Evolutionary conservation across 441 rosid genomes (phyloP).

Genomic region (Capsella rubella): DNA sequence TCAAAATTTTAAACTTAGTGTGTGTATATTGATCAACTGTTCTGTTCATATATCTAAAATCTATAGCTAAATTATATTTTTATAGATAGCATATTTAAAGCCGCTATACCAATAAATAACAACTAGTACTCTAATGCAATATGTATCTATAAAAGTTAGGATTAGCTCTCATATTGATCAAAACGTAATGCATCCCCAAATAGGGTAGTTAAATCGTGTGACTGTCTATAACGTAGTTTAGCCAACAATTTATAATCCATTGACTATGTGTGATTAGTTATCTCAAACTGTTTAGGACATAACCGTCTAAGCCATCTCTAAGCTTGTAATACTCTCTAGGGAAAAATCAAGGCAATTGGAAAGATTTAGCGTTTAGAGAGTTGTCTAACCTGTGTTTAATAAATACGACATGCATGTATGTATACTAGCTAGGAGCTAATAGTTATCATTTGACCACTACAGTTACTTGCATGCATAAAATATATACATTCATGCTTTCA

Average conservation of each 20-base stretch:
- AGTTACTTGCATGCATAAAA: conserved; percentile 32
- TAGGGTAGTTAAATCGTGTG: not conserved
- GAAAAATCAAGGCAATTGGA: not conserved
- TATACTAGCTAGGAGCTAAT: not conserved
- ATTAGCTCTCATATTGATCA: not conserved
- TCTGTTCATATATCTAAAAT: not conserved
- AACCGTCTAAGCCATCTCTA: not conserved
- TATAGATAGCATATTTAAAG: not conserved
- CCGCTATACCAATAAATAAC: not conserved
- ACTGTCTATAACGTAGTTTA: not conserved
- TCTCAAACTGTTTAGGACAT: not conserved
- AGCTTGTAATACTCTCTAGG: conserved; percentile 3
- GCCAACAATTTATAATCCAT: not conserved
- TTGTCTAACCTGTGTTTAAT: not conserved
- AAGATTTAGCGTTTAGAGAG: not conserved
- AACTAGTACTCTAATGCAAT: not conserved
- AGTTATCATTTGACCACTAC: not conserved
- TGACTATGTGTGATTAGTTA: conserved; percentile 9
- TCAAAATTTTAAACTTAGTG: not conserved
- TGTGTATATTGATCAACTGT: conserved; percentile 13
- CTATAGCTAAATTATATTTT: not conserved
- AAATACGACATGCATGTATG: not conserved
- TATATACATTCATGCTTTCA: conserved; percentile 1
- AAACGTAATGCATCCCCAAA: not conserved
- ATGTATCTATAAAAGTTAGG: not conserved